Evolutionary conservation across 169 alveolate genomes (phyloP).

Genomic region (Theileria sp.): DNA sequence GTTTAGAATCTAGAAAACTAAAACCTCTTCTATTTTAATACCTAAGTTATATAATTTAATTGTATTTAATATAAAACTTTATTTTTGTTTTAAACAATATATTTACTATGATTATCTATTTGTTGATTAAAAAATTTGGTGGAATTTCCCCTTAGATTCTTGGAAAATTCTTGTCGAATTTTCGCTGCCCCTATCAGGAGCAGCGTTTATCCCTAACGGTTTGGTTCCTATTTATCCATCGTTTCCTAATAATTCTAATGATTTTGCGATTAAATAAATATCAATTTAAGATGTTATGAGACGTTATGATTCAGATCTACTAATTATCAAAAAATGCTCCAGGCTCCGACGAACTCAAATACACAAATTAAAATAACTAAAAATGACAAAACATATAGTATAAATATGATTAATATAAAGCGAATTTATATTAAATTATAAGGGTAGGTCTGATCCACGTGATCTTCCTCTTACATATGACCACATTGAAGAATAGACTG

Average conservation of each 20-base stretch:
- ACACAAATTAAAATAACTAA: neutral
- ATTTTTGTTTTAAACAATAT: neutral
- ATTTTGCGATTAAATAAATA: too few species aligned
- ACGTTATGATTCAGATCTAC: neutral
- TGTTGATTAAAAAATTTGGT: neutral
- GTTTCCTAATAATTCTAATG: neutral
- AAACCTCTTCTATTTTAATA: neutral
- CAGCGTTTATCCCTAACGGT: neutral
- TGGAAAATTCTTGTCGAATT: neutral
- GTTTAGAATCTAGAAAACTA: neutral
- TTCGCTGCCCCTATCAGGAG: neutral
- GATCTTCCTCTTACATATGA: slow-evolving; percentile 44
- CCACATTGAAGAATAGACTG: slow-evolving; percentile 60
- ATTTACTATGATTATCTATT: neutral
- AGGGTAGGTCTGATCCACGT: slow-evolving; percentile 32
- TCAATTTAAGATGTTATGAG: neutral
- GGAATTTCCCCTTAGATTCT: neutral
- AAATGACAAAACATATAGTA: too few species aligned
- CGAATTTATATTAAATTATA: slow-evolving; percentile 13
- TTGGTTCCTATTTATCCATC: neutral
- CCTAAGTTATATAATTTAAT: too few species aligned
- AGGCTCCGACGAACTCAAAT: neutral
- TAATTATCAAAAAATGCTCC: neutral
- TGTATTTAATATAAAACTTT: neutral
- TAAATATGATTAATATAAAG: neutral